Conservation (phyloP, 139 green algal genomes). For the Choricystis sp. region DNA sequence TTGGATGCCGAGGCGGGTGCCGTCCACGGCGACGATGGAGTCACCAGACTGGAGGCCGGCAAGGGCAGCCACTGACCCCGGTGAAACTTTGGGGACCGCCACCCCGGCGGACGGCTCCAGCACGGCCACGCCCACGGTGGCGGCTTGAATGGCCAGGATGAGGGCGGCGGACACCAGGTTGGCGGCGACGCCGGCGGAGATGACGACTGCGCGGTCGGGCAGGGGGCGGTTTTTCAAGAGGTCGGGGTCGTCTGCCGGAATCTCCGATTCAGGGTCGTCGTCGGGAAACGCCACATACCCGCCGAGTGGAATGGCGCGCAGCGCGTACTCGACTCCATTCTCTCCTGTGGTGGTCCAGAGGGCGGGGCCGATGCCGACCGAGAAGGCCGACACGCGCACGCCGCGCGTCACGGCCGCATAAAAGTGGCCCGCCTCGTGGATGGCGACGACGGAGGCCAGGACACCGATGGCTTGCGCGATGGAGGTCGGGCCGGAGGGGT, state of each 20-base stretch:
- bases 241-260: constrained; percentile 69
- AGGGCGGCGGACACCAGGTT: constrained; percentile 69
- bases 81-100: constrained; percentile 35
- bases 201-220: constrained; percentile 56
- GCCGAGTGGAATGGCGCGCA: constrained; percentile 80
- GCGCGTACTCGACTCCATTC: constrained; percentile 74
- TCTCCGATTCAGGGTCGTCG: constrained; percentile 59
- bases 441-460: constrained; percentile 69
- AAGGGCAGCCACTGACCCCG: constrained; percentile 25
- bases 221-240: constrained; percentile 82
- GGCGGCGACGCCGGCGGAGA: constrained; percentile 80
- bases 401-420: constrained; percentile 52
- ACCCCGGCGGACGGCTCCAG: constrained; percentile 45
- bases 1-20: not conserved
- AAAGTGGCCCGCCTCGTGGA: constrained; percentile 91
- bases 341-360: constrained; percentile 40
- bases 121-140: constrained; percentile 46
- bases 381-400: constrained; percentile 91
- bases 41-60: constrained; percentile 56
- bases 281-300: constrained; percentile 96
- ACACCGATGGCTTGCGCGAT: constrained; percentile 50
- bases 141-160: constrained; percentile 25
- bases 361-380: constrained; percentile 85
- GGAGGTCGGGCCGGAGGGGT: constrained; percentile 37
- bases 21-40: constrained; percentile 29